Evolutionary conservation across 352 stramenopile genomes (phyloP), one percentile per base, ranked within the genome.

Genomic region (Globisporangium alternatum): DNA sequence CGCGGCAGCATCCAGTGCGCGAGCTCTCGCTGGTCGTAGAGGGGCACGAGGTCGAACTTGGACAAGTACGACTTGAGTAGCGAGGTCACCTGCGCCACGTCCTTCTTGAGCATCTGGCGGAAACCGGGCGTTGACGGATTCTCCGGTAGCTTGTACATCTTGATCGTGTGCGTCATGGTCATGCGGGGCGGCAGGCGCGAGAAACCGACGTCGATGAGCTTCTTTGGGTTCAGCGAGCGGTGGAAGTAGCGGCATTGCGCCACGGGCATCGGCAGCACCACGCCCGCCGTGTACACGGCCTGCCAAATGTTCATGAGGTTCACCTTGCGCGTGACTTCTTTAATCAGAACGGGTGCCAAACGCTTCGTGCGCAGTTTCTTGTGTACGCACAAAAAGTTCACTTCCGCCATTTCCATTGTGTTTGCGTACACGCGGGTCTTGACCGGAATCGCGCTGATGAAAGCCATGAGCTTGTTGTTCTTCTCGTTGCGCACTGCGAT

Each of bases 321-420:
- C 12, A 99, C 97, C 30, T 96, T 78, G 21, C 98, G 81, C n/a
- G 98, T 99, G 58, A 99, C 97, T 76, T 99, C 98, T 82, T 99
- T 99, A 77, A 99, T 99, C 0, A 99, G 79, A 44, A 99, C 97
- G 0, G 97, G 97, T 12, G 97, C 97, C 12, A 99, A 72, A 5
- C 97, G 89, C 81, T 98, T 98, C n/a, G 81, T 78, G 21, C 95
- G 80, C 15, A 99, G 78, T 71, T 98, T 99, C 81, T 99, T 99
- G 86, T 99, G 97, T 10, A 99, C 96, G 74, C 98, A 99, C 10
- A 99, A 80, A 74, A 99, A 99, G 77, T 99, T 99, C 64, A 99
- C 98, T 75, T 99, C 96, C 2, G 96, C 96, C 75, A 93, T 87
- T 1, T 53, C 19, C 60, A 91, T 65, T 21, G 60, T 65, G 19